Conservation (phyloP, 805 yeast genomes). For the Saccharomycopsis malanga region DNA sequence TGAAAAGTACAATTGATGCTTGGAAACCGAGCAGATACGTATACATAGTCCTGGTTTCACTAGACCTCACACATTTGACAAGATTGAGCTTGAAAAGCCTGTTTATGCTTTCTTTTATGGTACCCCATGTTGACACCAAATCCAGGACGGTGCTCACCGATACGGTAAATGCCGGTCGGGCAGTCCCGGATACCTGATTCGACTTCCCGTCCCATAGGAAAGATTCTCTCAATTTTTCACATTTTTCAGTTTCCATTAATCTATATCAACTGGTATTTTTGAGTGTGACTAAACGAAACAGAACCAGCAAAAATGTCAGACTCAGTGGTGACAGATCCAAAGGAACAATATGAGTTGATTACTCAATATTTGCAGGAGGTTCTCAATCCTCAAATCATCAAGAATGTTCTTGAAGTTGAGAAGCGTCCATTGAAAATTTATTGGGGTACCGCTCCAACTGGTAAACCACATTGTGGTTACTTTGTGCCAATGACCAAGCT, state of each 20-base stretch:
- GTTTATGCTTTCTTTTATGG: no score
- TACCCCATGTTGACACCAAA: no score
- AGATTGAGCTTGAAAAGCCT: no score
- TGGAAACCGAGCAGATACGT: no score
- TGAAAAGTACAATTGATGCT: no score
- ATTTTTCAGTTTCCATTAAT: neutral
- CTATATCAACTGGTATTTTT: conserved; percentile 26
- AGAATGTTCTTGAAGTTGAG: conserved; percentile 71
- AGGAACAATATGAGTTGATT: conserved; percentile 64
- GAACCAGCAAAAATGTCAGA: conserved; percentile 84
- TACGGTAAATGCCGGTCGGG: no score
- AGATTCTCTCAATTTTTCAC: neutral
- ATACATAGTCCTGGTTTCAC: no score
- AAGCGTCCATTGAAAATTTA: conserved; percentile 79
- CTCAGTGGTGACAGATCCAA: conserved; percentile 66
- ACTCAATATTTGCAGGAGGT: conserved; percentile 88
- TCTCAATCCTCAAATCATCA: conserved; percentile 79
- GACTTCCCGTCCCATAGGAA: no score
- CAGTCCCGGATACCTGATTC: no score
- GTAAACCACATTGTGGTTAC: conserved; percentile 97
- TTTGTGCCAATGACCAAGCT: conserved; percentile 96
- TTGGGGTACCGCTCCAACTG: conserved; percentile 99
- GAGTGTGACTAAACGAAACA: conserved; percentile 82
- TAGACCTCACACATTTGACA: no score
- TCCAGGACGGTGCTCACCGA: no score